Conservation (phyloP, 495 filamentous ascomycete species). For the Lepidopterella palustris region DNA sequence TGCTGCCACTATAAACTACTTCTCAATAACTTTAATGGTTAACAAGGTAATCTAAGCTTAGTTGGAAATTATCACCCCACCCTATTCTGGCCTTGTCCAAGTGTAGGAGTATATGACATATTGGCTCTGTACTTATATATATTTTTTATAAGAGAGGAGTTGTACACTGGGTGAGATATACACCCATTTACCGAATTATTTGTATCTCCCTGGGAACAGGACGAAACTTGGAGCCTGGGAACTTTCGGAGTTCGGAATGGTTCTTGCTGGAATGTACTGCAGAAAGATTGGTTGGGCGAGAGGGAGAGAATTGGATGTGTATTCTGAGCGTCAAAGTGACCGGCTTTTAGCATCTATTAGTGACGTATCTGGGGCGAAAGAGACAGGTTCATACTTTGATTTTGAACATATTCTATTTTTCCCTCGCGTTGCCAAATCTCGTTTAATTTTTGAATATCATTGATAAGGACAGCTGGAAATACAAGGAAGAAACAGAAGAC, state of each 20-base stretch:
- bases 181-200: neutral
- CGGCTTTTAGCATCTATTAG: neutral
- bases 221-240: neutral
- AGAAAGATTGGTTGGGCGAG: neutral
- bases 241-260: neutral
- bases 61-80: neutral
- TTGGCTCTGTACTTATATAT: neutral
- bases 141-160: neutral
- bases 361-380: neutral
- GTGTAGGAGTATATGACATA: neutral
- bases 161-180: neutral
- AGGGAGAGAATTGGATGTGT: neutral
- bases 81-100: neutral
- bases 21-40: too few relatives aligned
- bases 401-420: neutral
- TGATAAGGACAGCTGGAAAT: neutral
- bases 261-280: neutral
- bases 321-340: neutral
- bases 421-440: neutral
- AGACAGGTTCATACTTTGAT: neutral
- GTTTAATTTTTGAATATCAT: neutral
- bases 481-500: neutral
- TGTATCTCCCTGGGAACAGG: neutral
- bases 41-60: too few relatives aligned
- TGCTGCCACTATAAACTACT: too few relatives aligned